Base-by-base conservation (phyloP, 768 basidiomycete genomes). In the Chalciporus chontae region DNA sequence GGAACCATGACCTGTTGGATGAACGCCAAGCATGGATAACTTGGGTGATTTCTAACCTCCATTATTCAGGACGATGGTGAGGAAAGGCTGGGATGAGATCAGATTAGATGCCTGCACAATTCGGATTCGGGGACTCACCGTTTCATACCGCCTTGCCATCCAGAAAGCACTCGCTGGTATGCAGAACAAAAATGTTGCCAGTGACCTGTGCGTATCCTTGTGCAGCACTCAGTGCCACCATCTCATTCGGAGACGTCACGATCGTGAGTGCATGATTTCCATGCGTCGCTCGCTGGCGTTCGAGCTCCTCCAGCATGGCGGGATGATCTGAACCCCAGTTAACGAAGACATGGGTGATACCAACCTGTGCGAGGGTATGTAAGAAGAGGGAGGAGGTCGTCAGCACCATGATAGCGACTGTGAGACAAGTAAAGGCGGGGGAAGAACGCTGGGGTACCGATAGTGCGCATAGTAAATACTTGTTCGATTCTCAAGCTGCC, bases 271-370 rank as follows among this genome's bases (percentile, higher is more conserved):
- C 45, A 1, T 77, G 76, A 17, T 63, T 53, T 3, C 72, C 71
- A 23, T 62, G 38, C 6, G 58, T 47, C 6, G 63, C 59, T 3
- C 80, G 73, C 52, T 85, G 81, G 17, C 81, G 70, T 47, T 78
- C 76, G 9, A 89, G 73, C 26, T 87, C 86, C 56, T 87, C 86
- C 21, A 88, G 73, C 13, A 89, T 63, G 0, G 80, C 85, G 0
- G 85, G 83, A 56, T 88, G 86, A 56, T 89, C 86, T 1, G 82
- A 84, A 1, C 86, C 87, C 81, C 86, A 87, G 69, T 87, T 87
- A 15, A 81, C 84, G 58, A 87, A 85, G 8, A 77, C 78, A 60
- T 85, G 81, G 0, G 81, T 84, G 31, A 87, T 79, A 2, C 83
- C 83, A 2, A 77, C 78, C 45, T 77, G 65, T 14, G 66, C 63